Evolutionary conservation across 805 yeast genomes (phyloP), one percentile per base, ranked within the genome.

Genomic region (Scheffersomyces ergatensis): DNA sequence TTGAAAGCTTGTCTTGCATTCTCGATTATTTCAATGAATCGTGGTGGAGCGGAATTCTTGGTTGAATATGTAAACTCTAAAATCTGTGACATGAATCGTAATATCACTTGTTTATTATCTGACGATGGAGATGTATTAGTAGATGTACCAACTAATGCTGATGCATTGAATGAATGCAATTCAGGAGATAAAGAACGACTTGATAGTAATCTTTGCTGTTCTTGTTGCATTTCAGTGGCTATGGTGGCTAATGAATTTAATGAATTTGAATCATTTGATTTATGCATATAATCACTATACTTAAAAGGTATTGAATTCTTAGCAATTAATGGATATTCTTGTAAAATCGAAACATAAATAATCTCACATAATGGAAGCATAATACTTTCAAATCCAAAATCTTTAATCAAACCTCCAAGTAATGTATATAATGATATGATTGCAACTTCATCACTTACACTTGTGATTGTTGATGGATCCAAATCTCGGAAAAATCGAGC

Each of bases 361-460:
- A 85, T 72, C 48, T 85, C 92, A 46, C 86, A 76, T 20, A 88
- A 58, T 2, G 85, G 82, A 43, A 72, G 72, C 42, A 85, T 63
- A n/a, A 82, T 71, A 2, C 73, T 56, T 52, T 88, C 89, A 56
- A 87, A 87, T 1, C 95, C 95, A 64, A 82, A 87, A 59, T 87
- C 95, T 46, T 80, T 82, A 27, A 84, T 74, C 45, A 88, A 76
- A 8, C 84, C 82, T 2, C 93, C 95, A 16, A 85, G 55, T 19
- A 83, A 54, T 29, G 81, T 76, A 49, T 74, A 74, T 34, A 85
- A 63, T 3, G 85, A 62, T 38, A 78, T 70, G 0, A 76, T 66
- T 0, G 84, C 82, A 21, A 76, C 71, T 18, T 67, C 75, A 43
- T 79, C 82, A 46, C 58, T 58, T 7, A 55, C 47, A 40, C 59